Percentiles rank a stretch among this genome's conserved stretches.
These are phyloP conservation scores for Panicum virgatum DNA, from an alignment of 202 grass and related monocot genomes.

Conservation along the genomic window DNA sequence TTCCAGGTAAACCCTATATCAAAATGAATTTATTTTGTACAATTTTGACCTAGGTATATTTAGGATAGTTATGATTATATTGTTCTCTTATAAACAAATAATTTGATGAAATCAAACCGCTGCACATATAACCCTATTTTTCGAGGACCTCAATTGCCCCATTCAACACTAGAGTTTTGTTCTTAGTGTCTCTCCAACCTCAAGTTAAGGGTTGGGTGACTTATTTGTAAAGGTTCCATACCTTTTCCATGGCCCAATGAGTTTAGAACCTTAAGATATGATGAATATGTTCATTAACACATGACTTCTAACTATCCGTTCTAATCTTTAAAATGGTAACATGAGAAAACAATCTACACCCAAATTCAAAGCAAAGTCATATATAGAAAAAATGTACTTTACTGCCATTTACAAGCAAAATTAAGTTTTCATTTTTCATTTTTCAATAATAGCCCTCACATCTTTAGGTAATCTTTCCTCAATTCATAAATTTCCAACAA, in stretches of 20 bases:
- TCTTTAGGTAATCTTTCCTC: neutral
- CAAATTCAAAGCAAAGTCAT: neutral
- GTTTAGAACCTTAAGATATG: neutral
- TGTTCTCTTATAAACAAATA: neutral
- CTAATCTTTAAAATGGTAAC: neutral
- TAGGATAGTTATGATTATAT: neutral
- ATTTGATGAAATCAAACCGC: neutral
- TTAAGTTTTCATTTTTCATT: neutral
- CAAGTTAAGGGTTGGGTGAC: neutral
- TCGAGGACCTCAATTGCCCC: too few species aligned
- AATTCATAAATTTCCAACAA: neutral
- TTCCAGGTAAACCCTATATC: conserved; percentile 34
- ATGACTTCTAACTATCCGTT: neutral
- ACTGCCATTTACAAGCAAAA: neutral
- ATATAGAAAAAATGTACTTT: neutral
- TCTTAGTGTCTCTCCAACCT: neutral
- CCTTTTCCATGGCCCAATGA: neutral
- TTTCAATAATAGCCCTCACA: neutral
- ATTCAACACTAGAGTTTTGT: neutral
- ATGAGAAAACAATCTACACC: neutral
- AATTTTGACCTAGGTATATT: neutral
- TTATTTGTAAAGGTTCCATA: neutral
- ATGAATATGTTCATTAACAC: neutral
- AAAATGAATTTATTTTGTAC: neutral
- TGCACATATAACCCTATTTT: neutral